Evolutionary conservation across 495 filamentous ascomycete genomes (phyloP), one percentile per base, ranked within the genome.

Genomic region (Astrothelium macrocarpum): DNA sequence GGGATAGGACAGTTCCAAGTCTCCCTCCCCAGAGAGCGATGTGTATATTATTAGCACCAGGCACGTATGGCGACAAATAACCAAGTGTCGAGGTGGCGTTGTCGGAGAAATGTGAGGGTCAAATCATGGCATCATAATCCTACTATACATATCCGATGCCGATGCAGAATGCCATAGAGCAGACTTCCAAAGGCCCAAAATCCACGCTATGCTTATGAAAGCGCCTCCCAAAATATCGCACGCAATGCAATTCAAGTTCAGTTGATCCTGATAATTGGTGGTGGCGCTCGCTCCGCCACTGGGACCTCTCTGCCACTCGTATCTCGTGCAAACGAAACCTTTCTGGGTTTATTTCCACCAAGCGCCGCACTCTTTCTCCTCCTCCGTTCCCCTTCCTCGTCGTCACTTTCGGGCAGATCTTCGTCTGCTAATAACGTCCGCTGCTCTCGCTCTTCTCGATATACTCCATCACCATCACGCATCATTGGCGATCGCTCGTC

Each of bases 401-500:
- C 65, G 28, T 61, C 65, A 32, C 45, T 11, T 49, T 42, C 59
- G 43, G 16, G 23, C 20, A 28, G 43, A 1, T 32, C 31, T 23
- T 46, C 56, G 28, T 42, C 39, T 16, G 31, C 42, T 20, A 56
- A 28, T 20, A 49, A 29, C 26, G 28, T 42, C 4, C 49, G n/a
- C n/a, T 26, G 49, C 53, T 62, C 59, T 34, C 39, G 26, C 32
- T 16, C 68, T 26, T 10, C 61, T 63, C 34, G 43, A 46, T 58
- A 53, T 56, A 61, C 39, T 71, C 67, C 34, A 60, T 59, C 49
- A 63, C 45, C 70, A 68, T 39, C 71, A 23, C 77, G 67, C 28
- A 84, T 69, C 82, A 86, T 85, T n/a, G 77, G 74, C 3, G 78
- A 75, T 46, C 76, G 70, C 73, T 85, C 84, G 61, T 82, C 76